Evolutionary conservation across 2,329 filamentous ascomycete species (phyloP).

Genomic region (Rutstroemia sp.): DNA sequence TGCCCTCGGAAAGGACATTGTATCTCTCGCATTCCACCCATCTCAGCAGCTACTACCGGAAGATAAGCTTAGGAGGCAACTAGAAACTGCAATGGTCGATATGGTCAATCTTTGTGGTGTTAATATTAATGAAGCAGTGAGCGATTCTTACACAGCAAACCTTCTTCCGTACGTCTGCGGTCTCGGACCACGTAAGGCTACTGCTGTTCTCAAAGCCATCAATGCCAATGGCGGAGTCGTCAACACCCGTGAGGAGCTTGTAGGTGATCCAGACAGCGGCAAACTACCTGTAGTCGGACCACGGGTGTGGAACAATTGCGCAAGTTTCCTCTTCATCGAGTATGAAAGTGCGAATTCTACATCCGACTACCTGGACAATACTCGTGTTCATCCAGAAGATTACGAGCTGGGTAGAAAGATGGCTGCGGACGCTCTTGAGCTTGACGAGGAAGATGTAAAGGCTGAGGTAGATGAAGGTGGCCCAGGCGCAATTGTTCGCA

Average conservation of each 20-base stretch:
- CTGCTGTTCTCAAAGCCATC: conserved; percentile 78
- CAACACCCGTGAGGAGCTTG: conserved; percentile 75
- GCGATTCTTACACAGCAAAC: conserved; percentile 74
- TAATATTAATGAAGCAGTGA: conserved; percentile 86
- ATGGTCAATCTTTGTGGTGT: conserved; percentile 97
- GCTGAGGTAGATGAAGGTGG: conserved; percentile 88
- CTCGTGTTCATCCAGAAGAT: conserved; percentile 94
- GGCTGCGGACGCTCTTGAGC: conserved; percentile 90
- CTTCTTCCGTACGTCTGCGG: conserved; percentile 87
- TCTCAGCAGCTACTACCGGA: conserved; percentile 83
- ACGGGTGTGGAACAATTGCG: conserved; percentile 92
- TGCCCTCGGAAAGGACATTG: conserved; percentile 78
- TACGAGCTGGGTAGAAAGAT: conserved; percentile 98
- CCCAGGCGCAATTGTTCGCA: conserved; percentile 81
- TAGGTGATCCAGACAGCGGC: conserved; percentile 77
- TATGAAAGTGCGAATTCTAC: conserved; percentile 76
- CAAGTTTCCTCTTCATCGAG: conserved; percentile 86
- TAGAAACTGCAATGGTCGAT: conserved; percentile 97
- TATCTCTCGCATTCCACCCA: conserved; percentile 80
- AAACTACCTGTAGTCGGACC: conserved; percentile 76
- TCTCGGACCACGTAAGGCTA: conserved; percentile 85
- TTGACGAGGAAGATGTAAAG: conserved; percentile 97
- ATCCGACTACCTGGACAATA: conserved; percentile 92
- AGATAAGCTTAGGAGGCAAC: conserved; percentile 76
- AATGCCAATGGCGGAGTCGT: conserved; percentile 85